Percentiles rank a stretch among this genome's conserved stretches.
These are phyloP conservation scores for Phaseolus coccineus DNA, from an alignment of 331 rosid genomes.

Conservation along the genomic window DNA sequence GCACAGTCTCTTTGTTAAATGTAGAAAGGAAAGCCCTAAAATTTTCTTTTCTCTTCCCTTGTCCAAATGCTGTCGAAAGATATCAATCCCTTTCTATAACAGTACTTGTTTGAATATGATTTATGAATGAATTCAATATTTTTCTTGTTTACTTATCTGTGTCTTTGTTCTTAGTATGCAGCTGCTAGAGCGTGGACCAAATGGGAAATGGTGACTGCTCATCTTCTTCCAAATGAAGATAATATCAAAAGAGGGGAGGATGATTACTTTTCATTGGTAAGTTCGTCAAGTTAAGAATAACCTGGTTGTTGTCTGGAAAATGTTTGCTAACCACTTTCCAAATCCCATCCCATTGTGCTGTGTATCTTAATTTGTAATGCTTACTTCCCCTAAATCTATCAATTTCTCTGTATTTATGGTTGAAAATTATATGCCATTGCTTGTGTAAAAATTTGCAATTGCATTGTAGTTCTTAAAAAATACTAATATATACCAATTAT, in stretches of 20 bases:
- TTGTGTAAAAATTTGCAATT: not conserved
- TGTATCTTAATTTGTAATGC: not conserved
- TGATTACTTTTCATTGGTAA: constrained; percentile 81
- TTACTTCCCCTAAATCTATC: not conserved
- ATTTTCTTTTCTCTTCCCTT: not conserved
- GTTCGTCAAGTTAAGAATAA: constrained; percentile 34
- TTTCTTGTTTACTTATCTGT: constrained; percentile 39
- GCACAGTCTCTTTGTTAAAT: constrained; percentile 27
- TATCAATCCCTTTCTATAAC: not conserved
- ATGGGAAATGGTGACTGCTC: constrained; percentile 99
- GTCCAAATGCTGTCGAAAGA: constrained; percentile 24
- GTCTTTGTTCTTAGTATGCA: constrained; percentile 67
- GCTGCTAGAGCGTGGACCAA: constrained; percentile 99
- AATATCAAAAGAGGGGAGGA: constrained; percentile 80
- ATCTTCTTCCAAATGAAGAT: constrained; percentile 87
- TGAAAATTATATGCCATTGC: constrained; percentile 30
- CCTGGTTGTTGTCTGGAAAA: not conserved
- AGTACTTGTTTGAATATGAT: constrained; percentile 26
- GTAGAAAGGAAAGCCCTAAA: not conserved
- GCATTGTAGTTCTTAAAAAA: not conserved
- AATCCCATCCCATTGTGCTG: not conserved
- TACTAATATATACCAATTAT: not conserved
- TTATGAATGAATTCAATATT: constrained; percentile 33
- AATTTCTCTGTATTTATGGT: not conserved
- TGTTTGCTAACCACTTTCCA: not conserved